phyloP scores from a whole-genome alignment of 192 early-diverging fungal genomes.

The Radiomyces spectabilis region DNA sequence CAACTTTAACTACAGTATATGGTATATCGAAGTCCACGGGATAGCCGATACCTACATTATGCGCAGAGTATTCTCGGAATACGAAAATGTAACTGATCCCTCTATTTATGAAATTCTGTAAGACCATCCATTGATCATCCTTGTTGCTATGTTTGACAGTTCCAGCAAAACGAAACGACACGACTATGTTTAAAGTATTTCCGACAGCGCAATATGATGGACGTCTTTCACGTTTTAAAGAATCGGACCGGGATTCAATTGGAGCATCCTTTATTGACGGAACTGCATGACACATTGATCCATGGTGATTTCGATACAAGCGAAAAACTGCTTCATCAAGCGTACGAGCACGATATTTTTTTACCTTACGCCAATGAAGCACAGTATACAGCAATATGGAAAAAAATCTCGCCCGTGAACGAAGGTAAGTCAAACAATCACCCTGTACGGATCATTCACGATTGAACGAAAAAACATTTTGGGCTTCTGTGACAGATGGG shows the following conservation, averaged over 20 bases:
- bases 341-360: conserved; percentile 60
- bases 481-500: conserved; percentile 11
- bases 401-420: conserved; percentile 29
- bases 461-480: too few species aligned
- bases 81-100: conserved; percentile 45
- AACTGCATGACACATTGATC: conserved; percentile 62
- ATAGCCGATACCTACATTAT: conserved; percentile 39
- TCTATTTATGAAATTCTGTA: background rate
- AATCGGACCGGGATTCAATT: conserved; percentile 51
- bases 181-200: conserved; percentile 87
- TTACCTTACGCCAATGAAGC: conserved; percentile 57
- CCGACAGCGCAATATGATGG: conserved; percentile 67
- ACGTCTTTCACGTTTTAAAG: conserved; percentile 66
- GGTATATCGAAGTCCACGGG: conserved; percentile 88
- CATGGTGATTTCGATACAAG: conserved; percentile 65
- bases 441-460: background rate
- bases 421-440: conserved; percentile 19
- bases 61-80: conserved; percentile 46
- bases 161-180: conserved; percentile 71
- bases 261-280: conserved; percentile 78
- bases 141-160: conserved; percentile 27
- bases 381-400: conserved; percentile 72
- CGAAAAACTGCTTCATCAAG: conserved; percentile 64
- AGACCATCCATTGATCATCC: background rate
- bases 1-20: conserved; percentile 94